Evolutionary conservation across 306 rosid genomes (phyloP).

Genomic region (Dicorynia guianensis): DNA sequence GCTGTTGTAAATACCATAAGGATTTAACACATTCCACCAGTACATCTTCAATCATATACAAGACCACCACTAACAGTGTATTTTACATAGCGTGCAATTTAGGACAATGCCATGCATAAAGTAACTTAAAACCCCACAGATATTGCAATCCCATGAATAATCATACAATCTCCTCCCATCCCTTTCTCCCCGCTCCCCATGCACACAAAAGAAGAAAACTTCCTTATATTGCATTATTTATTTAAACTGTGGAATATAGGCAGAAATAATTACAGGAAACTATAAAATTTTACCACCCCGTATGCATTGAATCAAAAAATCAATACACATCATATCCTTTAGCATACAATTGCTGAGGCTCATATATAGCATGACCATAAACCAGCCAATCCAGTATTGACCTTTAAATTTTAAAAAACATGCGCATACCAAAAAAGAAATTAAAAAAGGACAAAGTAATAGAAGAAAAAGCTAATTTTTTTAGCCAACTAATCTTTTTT

Average conservation of each 20-base stretch:
- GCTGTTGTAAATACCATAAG: background rate
- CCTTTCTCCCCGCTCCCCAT: too few relatives aligned
- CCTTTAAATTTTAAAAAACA: constrained; percentile 4
- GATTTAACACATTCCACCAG: constrained; percentile 1
- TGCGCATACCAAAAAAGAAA: background rate
- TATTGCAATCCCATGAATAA: background rate
- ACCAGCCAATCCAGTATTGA: background rate
- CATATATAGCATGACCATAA: background rate
- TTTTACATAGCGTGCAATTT: background rate
- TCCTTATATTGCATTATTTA: background rate
- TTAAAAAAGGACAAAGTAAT: background rate
- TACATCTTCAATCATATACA: constrained; percentile 16
- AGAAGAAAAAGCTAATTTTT: background rate
- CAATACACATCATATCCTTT: background rate
- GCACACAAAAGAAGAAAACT: too few relatives aligned
- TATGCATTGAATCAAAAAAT: background rate
- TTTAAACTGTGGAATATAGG: background rate
- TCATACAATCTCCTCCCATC: too few relatives aligned
- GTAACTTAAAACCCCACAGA: background rate
- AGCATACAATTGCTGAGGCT: background rate
- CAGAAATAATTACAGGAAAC: background rate
- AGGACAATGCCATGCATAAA: background rate
- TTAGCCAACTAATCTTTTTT: background rate
- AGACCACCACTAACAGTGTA: background rate
- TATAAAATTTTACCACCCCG: background rate